Evolutionary conservation across 108 stramenopile species (phyloP).

Genomic region (Chaetoceros tenuissimus): DNA sequence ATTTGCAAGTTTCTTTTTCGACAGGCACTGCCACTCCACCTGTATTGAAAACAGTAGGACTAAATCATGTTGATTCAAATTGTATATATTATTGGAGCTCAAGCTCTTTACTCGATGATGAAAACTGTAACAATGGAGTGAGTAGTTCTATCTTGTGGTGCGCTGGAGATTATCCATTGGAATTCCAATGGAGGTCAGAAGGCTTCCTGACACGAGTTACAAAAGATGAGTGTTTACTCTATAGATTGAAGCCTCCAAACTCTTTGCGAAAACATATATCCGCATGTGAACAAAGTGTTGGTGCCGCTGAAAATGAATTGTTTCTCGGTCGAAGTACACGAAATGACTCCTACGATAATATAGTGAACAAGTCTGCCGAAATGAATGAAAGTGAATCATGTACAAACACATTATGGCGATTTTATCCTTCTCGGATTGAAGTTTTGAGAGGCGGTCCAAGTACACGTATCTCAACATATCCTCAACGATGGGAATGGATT

Average conservation of each 20-base stretch:
- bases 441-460: conserved; percentile 23
- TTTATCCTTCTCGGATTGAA: conserved; percentile 19
- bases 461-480: too few relatives aligned
- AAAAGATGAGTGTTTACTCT: conserved; percentile 7
- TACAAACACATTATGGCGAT: not conserved
- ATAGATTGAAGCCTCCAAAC: not conserved
- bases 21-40: conserved; percentile 6
- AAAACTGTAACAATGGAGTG: too few relatives aligned
- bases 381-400: conserved; percentile 5
- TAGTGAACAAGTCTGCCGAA: too few relatives aligned
- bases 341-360: conserved; percentile 10
- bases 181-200: conserved; percentile 18
- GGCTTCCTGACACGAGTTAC: conserved; percentile 12
- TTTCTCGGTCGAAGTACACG: too few relatives aligned
- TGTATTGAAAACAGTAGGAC: conserved; percentile 17
- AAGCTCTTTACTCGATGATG: too few relatives aligned
- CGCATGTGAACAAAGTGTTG: too few relatives aligned
- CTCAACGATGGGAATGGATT: conserved; percentile 10
- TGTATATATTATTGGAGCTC: conserved; percentile 12
- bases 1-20: too few relatives aligned
- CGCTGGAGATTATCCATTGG: conserved; percentile 14
- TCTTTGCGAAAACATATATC: too few relatives aligned
- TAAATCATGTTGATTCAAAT: conserved; percentile 10
- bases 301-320: too few relatives aligned
- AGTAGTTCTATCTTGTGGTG: conserved; percentile 9